A percentile compares a stretch with the other conserved stretches of the same genome.
Conservation (phyloP, 805 yeast species). For the Kuraishia hungarica region DNA sequence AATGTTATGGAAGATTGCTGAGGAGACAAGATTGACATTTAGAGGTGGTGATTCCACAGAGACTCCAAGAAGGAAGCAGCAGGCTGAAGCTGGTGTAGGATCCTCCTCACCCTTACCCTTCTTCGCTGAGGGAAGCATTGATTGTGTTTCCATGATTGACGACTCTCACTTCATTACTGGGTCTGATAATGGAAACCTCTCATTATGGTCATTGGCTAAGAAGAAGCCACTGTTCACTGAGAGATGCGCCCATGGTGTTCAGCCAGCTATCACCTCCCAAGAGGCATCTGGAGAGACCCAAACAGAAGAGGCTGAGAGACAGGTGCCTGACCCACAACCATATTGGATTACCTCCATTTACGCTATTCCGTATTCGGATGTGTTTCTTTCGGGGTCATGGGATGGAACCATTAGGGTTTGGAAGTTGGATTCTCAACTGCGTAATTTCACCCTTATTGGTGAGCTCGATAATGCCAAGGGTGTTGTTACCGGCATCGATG, state of each 20-base stretch:
- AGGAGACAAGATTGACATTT: slow-evolving; percentile 88
- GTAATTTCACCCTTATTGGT: slow-evolving; percentile 52
- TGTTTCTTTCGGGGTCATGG: slow-evolving; percentile 86
- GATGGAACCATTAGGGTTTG: slow-evolving; percentile 72
- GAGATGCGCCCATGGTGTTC: slow-evolving; percentile 72
- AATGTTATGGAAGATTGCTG: slow-evolving; percentile 94
- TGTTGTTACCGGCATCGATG: slow-evolving; percentile 55
- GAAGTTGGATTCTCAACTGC: slow-evolving; percentile 58
- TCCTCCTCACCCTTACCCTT: slow-evolving; percentile 21
- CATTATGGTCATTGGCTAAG: slow-evolving; percentile 86
- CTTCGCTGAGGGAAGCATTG: slow-evolving; percentile 79
- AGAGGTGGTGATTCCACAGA: slow-evolving; percentile 73
- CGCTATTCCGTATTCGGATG: slow-evolving; percentile 78
- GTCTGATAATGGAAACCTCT: slow-evolving; percentile 83
- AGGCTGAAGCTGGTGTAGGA: slow-evolving; percentile 21
- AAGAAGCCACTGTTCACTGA: slow-evolving; percentile 75
- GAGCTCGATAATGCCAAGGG: slow-evolving; percentile 58
- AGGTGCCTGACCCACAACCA: slow-evolving; percentile 69
- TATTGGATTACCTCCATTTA: slow-evolving; percentile 77
- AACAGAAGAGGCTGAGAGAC: slow-evolving; percentile 26
- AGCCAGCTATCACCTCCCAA: slow-evolving; percentile 30
- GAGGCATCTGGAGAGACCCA: slow-evolving; percentile 47
- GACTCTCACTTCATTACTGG: slow-evolving; percentile 92
- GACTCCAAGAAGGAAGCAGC: slow-evolving; percentile 28
- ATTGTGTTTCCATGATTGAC: slow-evolving; percentile 84